phyloP scores from a whole-genome alignment of 371 early-diverging fungal species.

The Mucor ambiguus region DNA sequence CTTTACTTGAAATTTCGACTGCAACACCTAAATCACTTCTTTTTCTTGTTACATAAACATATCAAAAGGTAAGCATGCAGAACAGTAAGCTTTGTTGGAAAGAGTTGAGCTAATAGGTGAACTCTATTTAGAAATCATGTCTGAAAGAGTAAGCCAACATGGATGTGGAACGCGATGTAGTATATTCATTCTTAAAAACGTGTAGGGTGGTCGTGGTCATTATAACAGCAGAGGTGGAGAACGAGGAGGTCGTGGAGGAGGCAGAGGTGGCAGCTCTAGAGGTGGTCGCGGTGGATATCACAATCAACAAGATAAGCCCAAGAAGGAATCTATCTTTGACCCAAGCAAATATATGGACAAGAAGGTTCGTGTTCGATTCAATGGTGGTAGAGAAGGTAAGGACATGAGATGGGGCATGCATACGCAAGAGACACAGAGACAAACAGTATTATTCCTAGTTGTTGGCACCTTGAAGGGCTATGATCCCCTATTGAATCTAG shows the following conservation, averaged over 20 bases:
- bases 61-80: neutral
- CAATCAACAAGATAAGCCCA: slow-evolving; percentile 63
- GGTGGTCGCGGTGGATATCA: slow-evolving; percentile 44
- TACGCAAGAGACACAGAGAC: neutral
- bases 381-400: slow-evolving; percentile 93
- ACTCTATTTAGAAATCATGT: slow-evolving; percentile 16
- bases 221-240: slow-evolving; percentile 44
- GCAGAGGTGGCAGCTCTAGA: slow-evolving; percentile 57
- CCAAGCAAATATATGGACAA: slow-evolving; percentile 92
- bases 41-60: neutral
- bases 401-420: neutral
- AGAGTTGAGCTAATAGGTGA: neutral
- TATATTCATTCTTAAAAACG: neutral
- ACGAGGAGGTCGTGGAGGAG: slow-evolving; percentile 57
- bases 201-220: slow-evolving; percentile 29
- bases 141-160: slow-evolving; percentile 22
- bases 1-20: neutral
- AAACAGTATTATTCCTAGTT: slow-evolving; percentile 52
- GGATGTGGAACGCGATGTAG: neutral
- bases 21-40: neutral
- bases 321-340: slow-evolving; percentile 91
- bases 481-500: slow-evolving; percentile 92
- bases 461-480: slow-evolving; percentile 90
- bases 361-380: slow-evolving; percentile 88
- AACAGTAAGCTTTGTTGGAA: neutral